A percentile compares a stretch with the other conserved stretches of the same genome.
Conservation (phyloP, 108 stramenopile species). For the Parmales sp. region DNA sequence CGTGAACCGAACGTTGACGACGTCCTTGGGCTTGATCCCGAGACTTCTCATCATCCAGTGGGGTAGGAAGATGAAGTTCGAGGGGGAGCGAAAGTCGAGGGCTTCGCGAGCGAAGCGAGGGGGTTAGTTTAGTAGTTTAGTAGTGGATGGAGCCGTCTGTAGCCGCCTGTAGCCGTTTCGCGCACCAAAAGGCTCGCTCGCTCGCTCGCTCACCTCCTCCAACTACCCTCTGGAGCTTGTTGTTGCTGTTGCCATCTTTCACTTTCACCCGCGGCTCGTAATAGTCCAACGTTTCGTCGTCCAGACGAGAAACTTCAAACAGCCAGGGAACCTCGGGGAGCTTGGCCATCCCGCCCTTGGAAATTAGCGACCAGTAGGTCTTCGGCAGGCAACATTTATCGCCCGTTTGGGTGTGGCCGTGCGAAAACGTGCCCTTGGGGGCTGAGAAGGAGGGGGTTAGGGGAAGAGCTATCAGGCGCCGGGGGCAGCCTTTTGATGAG, state of each 20-base stretch:
- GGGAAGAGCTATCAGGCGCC: constrained; percentile 60
- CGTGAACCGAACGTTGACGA: constrained; percentile 58
- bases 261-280: background rate
- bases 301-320: constrained; percentile 57
- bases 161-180: constrained; percentile 26
- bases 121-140: background rate
- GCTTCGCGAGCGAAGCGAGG: constrained; percentile 32
- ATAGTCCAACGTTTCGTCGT: constrained; percentile 37
- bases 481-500: too few species aligned
- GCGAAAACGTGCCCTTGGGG: constrained; percentile 69
- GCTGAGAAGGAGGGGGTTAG: constrained; percentile 68
- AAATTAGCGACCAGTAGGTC: constrained; percentile 38
- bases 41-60: constrained; percentile 78
- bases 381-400: constrained; percentile 69
- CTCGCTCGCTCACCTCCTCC: too few species aligned
- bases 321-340: constrained; percentile 60
- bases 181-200: too few species aligned
- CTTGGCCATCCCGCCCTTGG: background rate
- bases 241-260: background rate
- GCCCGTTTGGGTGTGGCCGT: constrained; percentile 69
- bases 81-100: constrained; percentile 83
- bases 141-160: constrained; percentile 18
- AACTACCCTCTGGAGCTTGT: too few species aligned
- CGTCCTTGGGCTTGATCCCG: constrained; percentile 60
- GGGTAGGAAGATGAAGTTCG: constrained; percentile 73